Evolutionary conservation across 495 filamentous ascomycete species (phyloP).

Genomic region (Xylona heveae): DNA sequence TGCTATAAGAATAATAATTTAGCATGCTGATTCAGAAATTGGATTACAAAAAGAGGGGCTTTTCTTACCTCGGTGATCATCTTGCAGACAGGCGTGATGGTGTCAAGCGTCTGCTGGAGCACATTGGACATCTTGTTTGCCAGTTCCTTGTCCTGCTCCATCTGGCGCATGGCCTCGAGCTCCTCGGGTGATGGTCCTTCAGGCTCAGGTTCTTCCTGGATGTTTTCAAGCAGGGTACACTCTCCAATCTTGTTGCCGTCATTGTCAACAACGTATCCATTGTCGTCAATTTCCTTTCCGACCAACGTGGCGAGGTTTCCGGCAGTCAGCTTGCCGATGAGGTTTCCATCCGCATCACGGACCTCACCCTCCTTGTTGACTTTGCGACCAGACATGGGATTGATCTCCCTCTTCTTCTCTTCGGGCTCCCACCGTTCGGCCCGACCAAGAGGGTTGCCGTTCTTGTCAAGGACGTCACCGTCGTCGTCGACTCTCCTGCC

Average conservation of each 20-base stretch:
- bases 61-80: constrained; percentile 70
- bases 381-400: constrained; percentile 52
- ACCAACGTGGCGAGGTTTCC: constrained; percentile 48
- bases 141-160: constrained; percentile 48
- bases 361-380: constrained; percentile 74
- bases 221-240: constrained; percentile 56
- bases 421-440: constrained; percentile 70
- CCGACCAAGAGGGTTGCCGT: constrained; percentile 61
- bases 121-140: constrained; percentile 57
- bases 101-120: constrained; percentile 60
- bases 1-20: constrained; percentile 24
- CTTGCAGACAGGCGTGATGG: constrained; percentile 66
- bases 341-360: constrained; percentile 55
- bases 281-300: constrained; percentile 68
- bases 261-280: constrained; percentile 64
- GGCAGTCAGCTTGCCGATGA: constrained; percentile 59
- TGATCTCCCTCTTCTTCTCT: constrained; percentile 41
- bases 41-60: constrained; percentile 3
- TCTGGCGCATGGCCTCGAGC: constrained; percentile 29
- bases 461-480: constrained; percentile 62
- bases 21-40: constrained; percentile 4
- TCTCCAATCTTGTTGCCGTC: constrained; percentile 68
- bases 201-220: constrained; percentile 18
- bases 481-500: constrained; percentile 67
- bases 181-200: constrained; percentile 26